Evolutionary conservation across 2,329 filamentous ascomycete species (phyloP).

Genomic region (Colletotrichum orbiculare): DNA sequence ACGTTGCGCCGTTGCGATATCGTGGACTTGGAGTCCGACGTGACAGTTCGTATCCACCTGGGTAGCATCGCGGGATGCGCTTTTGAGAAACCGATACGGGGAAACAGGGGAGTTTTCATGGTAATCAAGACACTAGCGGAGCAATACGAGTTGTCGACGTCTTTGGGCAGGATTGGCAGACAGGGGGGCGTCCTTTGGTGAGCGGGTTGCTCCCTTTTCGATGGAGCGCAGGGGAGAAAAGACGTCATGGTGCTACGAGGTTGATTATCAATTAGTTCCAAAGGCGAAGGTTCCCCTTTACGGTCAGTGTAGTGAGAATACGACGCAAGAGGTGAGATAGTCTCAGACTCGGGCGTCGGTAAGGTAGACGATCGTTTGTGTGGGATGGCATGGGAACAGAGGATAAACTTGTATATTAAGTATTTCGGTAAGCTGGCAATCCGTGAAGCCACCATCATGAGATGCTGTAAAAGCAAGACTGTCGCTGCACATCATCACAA

Average conservation of each 20-base stretch:
- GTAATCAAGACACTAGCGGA: not conserved
- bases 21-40: not conserved
- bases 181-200: not conserved
- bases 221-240: not conserved
- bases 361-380: not conserved
- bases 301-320: too few relatives aligned
- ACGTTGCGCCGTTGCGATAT: too few relatives aligned
- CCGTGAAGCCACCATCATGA: too few relatives aligned
- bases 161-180: not conserved
- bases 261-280: not conserved
- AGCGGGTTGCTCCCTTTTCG: not conserved
- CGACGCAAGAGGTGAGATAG: too few relatives aligned
- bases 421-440: too few relatives aligned
- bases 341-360: too few relatives aligned
- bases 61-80: slow-evolving; percentile 6
- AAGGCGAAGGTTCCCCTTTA: not conserved
- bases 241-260: slow-evolving; percentile 3
- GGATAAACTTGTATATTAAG: too few relatives aligned
- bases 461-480: too few relatives aligned
- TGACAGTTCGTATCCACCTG: not conserved
- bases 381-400: too few relatives aligned
- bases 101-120: slow-evolving; percentile 3
- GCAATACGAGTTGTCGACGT: slow-evolving; percentile 10
- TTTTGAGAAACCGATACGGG: not conserved
- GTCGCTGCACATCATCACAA: not conserved